phyloP scores from a whole-genome alignment of 83 land plant genomes.

The Isoetes engelmannii region DNA sequence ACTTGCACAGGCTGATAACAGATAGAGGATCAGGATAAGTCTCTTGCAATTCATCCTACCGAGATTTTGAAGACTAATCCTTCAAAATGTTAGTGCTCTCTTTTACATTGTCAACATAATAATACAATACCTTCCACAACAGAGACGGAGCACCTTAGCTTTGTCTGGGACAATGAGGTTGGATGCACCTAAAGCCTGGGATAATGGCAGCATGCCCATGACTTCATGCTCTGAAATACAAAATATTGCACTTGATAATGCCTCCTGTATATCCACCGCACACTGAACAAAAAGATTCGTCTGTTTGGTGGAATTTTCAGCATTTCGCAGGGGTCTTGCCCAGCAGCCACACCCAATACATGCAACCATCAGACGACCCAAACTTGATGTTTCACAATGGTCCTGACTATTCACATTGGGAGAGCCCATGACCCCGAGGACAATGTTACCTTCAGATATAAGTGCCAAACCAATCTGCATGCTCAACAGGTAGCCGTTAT shows the following conservation, averaged over 20 bases:
- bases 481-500: no score
- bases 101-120: neutral
- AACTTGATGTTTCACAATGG: constrained; percentile 5
- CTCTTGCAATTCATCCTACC: neutral
- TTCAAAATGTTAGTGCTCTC: neutral
- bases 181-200: constrained; percentile 19
- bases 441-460: constrained; percentile 60
- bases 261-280: neutral
- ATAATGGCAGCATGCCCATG: constrained; percentile 35
- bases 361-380: constrained; percentile 17
- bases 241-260: constrained; percentile 11
- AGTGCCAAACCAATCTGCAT: constrained; percentile 83
- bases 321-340: constrained; percentile 12
- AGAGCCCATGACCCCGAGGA: constrained; percentile 80
- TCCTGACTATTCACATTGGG: constrained; percentile 46
- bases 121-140: constrained; percentile 59
- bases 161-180: constrained; percentile 18
- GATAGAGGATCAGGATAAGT: neutral
- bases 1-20: constrained; percentile 63
- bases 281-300: constrained; percentile 4
- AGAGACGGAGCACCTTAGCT: constrained; percentile 46
- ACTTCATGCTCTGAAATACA: constrained; percentile 21
- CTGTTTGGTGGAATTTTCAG: neutral
- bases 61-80: neutral
- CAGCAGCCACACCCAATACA: constrained; percentile 22